phyloP scores from a whole-genome alignment of 441 rosid genomes.

The Populus tomentosa region DNA sequence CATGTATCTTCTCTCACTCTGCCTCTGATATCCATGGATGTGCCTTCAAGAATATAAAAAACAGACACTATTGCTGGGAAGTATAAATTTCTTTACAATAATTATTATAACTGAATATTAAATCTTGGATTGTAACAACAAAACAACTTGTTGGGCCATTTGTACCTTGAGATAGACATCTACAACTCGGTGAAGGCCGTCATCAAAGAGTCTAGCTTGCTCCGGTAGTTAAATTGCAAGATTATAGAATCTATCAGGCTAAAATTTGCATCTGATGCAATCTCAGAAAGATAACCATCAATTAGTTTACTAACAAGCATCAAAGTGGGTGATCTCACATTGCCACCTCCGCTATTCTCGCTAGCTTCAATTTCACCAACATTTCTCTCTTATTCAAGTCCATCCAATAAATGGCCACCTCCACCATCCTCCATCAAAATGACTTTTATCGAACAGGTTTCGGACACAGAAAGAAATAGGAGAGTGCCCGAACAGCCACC shows the following conservation, averaged over 20 bases:
- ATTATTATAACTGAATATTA: no score
- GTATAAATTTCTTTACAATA: background rate
- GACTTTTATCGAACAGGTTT: no score
- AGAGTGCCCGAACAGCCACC: no score
- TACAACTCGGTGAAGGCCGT: slow-evolving; percentile 84
- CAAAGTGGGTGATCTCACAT: slow-evolving; percentile 43
- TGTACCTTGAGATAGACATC: slow-evolving; percentile 94
- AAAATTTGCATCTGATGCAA: slow-evolving; percentile 84
- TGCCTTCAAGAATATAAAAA: slow-evolving; percentile 35
- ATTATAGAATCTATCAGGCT: slow-evolving; percentile 81
- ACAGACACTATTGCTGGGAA: background rate
- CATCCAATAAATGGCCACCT: slow-evolving; percentile 59
- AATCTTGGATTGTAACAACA: no score
- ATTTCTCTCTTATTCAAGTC: slow-evolving; percentile 29
- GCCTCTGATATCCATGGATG: slow-evolving; percentile 88
- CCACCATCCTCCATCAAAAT: no score
- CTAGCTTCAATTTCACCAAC: slow-evolving; percentile 28
- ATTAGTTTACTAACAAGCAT: slow-evolving; percentile 86
- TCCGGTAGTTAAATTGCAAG: slow-evolving; percentile 80
- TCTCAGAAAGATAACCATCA: slow-evolving; percentile 91
- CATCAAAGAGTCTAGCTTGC: slow-evolving; percentile 77
- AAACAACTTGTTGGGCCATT: background rate
- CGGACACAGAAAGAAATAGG: no score
- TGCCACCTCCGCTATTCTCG: slow-evolving; percentile 15
- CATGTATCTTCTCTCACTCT: slow-evolving; percentile 74